These are phyloP conservation scores for Diplodia scrobiculata DNA, from an alignment of 2,329 filamentous ascomycete genomes.

Conservation along the genomic window DNA sequence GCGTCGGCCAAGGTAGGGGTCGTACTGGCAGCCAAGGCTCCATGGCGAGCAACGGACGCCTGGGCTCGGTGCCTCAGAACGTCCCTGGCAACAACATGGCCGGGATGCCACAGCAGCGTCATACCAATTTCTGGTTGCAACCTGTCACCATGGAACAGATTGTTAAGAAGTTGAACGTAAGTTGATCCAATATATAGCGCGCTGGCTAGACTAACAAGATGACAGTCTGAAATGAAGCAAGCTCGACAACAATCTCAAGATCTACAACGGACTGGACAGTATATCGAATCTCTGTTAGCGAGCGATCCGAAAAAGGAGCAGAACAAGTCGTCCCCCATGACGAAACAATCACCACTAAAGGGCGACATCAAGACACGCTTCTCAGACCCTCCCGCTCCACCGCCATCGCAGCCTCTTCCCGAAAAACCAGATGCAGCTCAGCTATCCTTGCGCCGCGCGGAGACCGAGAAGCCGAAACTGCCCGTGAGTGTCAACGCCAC, in stretches of 20 bases:
- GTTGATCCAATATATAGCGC: conserved; percentile 41
- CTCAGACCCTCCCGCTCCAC: conserved; percentile 88
- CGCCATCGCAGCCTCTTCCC: conserved; percentile 87
- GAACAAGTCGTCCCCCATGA: conserved; percentile 49
- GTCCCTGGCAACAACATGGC: conserved; percentile 58
- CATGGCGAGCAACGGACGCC: conserved; percentile 63
- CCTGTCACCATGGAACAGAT: conserved; percentile 94
- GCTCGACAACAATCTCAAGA: conserved; percentile 87
- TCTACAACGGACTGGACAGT: conserved; percentile 77
- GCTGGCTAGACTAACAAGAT: conserved; percentile 7
- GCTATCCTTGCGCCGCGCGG: conserved; percentile 70
- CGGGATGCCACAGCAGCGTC: conserved; percentile 69
- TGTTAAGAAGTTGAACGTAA: conserved; percentile 80
- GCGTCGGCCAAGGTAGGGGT: conserved; percentile 67
- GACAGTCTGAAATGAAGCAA: conserved; percentile 82
- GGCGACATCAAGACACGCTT: conserved; percentile 80
- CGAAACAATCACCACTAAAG: conserved; percentile 55
- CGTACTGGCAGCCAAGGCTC: conserved; percentile 60
- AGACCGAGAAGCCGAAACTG: conserved; percentile 71
- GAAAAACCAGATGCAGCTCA: conserved; percentile 78
- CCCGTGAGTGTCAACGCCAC: conserved; percentile 44
- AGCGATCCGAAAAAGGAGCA: conserved; percentile 64
- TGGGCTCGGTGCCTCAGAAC: conserved; percentile 59
- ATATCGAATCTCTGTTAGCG: conserved; percentile 73
- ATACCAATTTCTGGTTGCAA: conserved; percentile 79